Percentiles rank a stretch among this genome's conserved stretches.
Conservation (phyloP, 108 stramenopile species). For the Pseudonitzschia delicatissima region DNA sequence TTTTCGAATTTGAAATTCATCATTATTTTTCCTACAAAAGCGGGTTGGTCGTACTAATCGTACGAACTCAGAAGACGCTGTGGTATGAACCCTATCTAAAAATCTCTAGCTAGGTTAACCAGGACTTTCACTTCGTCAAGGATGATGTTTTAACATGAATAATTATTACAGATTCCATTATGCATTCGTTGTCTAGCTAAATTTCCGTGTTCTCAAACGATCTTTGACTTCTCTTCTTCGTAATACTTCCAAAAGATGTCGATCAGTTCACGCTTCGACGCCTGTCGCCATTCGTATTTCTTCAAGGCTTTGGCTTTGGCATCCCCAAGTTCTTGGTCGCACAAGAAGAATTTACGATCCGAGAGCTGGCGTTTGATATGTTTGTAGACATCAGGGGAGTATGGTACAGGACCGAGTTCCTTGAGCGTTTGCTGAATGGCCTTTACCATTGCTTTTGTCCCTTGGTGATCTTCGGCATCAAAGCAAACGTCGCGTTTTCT, state of each 20-base stretch:
- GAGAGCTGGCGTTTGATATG: slow-evolving; percentile 25
- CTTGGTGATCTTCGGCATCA: slow-evolving; percentile 19
- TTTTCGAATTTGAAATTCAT: too few species aligned
- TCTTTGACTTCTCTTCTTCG: slow-evolving; percentile 1
- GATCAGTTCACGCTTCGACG: slow-evolving; percentile 13
- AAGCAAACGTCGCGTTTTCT: slow-evolving; percentile 23
- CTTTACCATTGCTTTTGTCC: slow-evolving; percentile 15
- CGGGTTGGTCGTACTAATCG: too few species aligned
- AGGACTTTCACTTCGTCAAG: too few species aligned
- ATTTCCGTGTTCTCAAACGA: too few species aligned
- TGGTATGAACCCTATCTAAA: too few species aligned
- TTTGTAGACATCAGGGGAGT: slow-evolving; percentile 23
- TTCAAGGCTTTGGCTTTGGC: not conserved
- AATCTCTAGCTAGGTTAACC: too few species aligned
- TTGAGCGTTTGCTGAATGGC: slow-evolving; percentile 22
- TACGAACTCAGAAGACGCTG: too few species aligned
- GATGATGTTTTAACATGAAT: too few species aligned
- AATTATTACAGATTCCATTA: too few species aligned
- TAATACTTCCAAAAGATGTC: slow-evolving; percentile 8
- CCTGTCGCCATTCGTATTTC: slow-evolving; percentile 12
- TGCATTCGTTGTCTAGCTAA: too few species aligned
- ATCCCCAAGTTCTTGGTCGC: not conserved
- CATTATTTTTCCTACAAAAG: too few species aligned
- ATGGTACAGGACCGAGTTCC: slow-evolving; percentile 10
- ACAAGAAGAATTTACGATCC: slow-evolving; percentile 19